Evolutionary conservation across 2,329 filamentous ascomycete genomes (phyloP), one percentile per base, ranked within the genome.

Genomic region (Lithohypha guttulata): DNA sequence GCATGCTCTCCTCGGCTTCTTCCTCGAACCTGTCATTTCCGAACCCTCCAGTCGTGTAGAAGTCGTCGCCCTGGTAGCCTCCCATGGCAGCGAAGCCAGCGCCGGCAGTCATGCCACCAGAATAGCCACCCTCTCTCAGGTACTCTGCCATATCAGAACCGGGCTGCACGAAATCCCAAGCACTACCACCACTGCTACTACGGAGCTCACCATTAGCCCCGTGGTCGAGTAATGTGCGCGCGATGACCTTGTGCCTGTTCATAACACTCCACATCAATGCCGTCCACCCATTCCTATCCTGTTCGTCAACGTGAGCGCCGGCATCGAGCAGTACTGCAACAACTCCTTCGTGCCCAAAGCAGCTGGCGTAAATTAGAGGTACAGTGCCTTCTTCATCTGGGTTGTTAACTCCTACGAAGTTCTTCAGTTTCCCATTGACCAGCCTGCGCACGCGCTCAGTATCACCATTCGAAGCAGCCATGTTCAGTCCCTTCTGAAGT

Each of bases 211-310:
- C 81, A n/a, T 87, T 94, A 14, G 91, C 91, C 11, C 87, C 87
- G 53, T 91, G 84, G 58, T 98, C 89, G 22, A 98, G 73, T 11
- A 98, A 67, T 8, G 86, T 70, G 61, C 96, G 96, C 23, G 89
- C 87, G 50, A 98, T 98, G 33, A 79, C 79, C 63, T 96, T 96
- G 63, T 98, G 91, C 42, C 87, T 71, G 60, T 98, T 98, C 41
- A 91, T 98, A 84, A 96, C 96, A 34, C 91, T 89, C 91, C 91
- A 98, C 87, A 98, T 98, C 45, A 98, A 70, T 10, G 91, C 84
- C 54, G 84, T 96, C 91, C 91, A 98, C 56, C 93, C 81, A 57
- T 96, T 96, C 47, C 81, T 83, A 58, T 98, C 91, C 61, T 96
- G 89, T 53, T 81, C 81, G 63, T 98, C 86, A 37, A 96, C 86